Base-by-base conservation (phyloP, 345 rosid species). In the Jatropha curcas region DNA sequence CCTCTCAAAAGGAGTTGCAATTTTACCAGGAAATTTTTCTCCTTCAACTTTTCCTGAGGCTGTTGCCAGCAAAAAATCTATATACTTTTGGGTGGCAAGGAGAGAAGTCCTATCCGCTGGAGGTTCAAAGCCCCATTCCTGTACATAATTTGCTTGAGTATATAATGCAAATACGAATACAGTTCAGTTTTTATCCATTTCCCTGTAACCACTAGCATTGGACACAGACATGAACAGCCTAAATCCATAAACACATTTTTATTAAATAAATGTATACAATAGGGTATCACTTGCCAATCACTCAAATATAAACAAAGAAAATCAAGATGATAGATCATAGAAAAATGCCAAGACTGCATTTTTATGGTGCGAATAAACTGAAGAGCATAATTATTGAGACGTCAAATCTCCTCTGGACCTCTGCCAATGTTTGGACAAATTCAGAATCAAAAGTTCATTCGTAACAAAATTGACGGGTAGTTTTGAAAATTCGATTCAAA, bases 31-130 rank as follows among this genome's bases (percentile, higher is more conserved):
- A 85, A 85, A 96, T 82, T 89, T 95, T 66, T 84, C 82, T 70
- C 96, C 99, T 79, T 86, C 99, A 65, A 93, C 86, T 81, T 90
- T 91, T 70, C 99, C 99, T 3, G 97, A 93, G 53, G 98, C 93
- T 71, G 99, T 96, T 52, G 97, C 98, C 79, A 96, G 69, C 86
- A 96, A 85, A 80, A 96, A 96, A 64, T 93, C 92, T 4, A 92
- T 90, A 72, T 90, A 90, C 82, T 72, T 93, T 57, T 78, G 74
- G 35, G 99, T 89, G 57, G 97, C 94, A 66, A 85, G 71, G 73
- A 83, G 83, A 74, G 79, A 71, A 76, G 78, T 66, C 65, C 83
- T 74, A 80, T 85, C 96, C 67, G 85, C 77, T 71, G 79, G 82
- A 45, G 74, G 82, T 72, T 88, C 96, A 30, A 77, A 74, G 66